phyloP scores from a whole-genome alignment of 192 early-diverging fungal species.

The Cetraspora pellucida region DNA sequence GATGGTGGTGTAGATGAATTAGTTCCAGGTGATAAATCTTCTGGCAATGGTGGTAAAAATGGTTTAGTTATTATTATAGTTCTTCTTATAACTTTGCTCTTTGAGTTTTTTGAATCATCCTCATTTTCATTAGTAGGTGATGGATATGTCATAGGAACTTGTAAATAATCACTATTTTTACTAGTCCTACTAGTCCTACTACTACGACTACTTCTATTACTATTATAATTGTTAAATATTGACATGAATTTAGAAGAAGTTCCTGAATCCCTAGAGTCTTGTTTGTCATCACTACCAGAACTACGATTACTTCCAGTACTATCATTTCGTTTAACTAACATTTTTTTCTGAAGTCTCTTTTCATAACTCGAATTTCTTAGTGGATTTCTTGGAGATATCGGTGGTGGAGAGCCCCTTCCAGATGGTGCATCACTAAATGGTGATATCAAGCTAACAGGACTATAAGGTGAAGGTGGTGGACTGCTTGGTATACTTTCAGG shows the following conservation, averaged over 20 bases:
- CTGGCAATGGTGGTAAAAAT: conserved; percentile 28
- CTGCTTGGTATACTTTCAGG: conserved; percentile 10
- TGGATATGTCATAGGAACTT: not conserved
- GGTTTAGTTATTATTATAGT: conserved; percentile 34
- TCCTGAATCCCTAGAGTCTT: conserved; percentile 5
- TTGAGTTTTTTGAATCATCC: not conserved
- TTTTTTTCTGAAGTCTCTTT: not conserved
- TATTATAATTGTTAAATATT: conserved; percentile 14
- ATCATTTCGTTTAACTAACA: not conserved
- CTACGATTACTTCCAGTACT: not conserved
- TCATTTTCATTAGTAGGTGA: not conserved
- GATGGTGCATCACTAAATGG: conserved; percentile 9
- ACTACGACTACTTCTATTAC: not conserved
- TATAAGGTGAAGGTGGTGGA: conserved; percentile 4
- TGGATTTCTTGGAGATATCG: conserved; percentile 23
- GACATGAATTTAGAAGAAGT: conserved; percentile 19
- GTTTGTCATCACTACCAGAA: conserved; percentile 11
- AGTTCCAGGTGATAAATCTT: not conserved
- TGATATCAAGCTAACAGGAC: not conserved
- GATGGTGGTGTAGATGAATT: not conserved
- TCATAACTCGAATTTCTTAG: not conserved
- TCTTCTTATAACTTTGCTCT: conserved; percentile 17
- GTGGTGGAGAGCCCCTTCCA: conserved; percentile 7
- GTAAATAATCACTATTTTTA: not conserved
- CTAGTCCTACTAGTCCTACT: conserved; percentile 13